Conservation (phyloP, 352 stramenopile genomes). For the Globisporangium perplexum region DNA sequence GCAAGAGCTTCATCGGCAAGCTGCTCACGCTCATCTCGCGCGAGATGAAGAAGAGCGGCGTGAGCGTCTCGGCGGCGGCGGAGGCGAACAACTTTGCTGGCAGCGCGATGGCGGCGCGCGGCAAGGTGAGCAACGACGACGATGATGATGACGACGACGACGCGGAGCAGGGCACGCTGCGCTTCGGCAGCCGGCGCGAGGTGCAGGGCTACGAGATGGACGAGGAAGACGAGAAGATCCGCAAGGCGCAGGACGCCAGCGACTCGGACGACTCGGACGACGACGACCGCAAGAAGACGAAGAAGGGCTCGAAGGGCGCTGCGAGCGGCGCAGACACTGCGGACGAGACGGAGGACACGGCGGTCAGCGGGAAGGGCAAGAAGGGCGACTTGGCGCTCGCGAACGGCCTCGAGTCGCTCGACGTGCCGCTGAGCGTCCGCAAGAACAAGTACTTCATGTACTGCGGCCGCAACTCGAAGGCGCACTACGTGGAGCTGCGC, state of each 20-base stretch:
- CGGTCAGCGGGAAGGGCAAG: slow-evolving; percentile 14
- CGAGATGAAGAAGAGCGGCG: slow-evolving; percentile 91
- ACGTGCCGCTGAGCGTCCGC: slow-evolving; percentile 64
- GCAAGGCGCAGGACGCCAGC: slow-evolving; percentile 53
- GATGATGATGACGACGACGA: slow-evolving; percentile 85
- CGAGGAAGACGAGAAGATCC: slow-evolving; percentile 91
- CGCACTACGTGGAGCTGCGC: slow-evolving; percentile 81
- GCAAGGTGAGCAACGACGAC: slow-evolving; percentile 48
- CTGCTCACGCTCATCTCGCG: slow-evolving; percentile 92
- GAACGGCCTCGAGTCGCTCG: slow-evolving; percentile 65
- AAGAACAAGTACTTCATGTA: slow-evolving; percentile 89
- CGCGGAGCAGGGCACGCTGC: slow-evolving; percentile 84
- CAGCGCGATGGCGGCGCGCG: slow-evolving; percentile 17
- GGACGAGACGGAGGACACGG: slow-evolving; percentile 17
- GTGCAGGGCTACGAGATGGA: slow-evolving; percentile 90
- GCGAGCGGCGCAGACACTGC: slow-evolving; percentile 25
- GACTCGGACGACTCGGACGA: slow-evolving; percentile 50
- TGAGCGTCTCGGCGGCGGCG: slow-evolving; percentile 41
- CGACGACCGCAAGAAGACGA: slow-evolving; percentile 20
- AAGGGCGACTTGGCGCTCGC: slow-evolving; percentile 25
- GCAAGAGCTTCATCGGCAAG: slow-evolving; percentile 88
- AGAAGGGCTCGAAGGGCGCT: slow-evolving; percentile 22
- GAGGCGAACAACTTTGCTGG: slow-evolving; percentile 33
- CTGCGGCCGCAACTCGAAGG: slow-evolving; percentile 67
- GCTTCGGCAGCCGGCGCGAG: slow-evolving; percentile 75